Base-by-base conservation (phyloP, 148 eudicot species). In the Selenicereus undatus region DNA sequence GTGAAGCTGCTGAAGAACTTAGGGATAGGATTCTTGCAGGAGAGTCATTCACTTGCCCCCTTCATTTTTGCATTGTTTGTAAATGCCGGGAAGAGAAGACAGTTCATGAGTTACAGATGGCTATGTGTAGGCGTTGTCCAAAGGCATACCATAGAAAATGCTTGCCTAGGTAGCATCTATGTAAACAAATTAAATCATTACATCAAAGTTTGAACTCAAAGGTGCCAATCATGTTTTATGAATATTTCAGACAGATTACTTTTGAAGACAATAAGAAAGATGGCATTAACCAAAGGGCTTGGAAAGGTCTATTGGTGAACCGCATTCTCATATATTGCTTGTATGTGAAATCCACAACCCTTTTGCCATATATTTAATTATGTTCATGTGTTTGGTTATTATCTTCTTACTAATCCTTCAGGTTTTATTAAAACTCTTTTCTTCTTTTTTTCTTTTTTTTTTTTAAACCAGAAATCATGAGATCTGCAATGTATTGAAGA, bases 91-190 rank as follows among this genome's bases (percentile, higher is more conserved):
- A 90, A 84, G 81, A 87, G 80, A 87, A 89, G 80, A 73, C 65
- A 39, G 85, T 81, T 76, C 73, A 76, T 81, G 86, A 88, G 14
- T 65, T 91, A 86, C 97, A 91, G 78, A 92, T 96, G 91, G 98
- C 98, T 72, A 85, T 92, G 43, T 96, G 99, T 72, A 89, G 99
- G 80, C 99, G 98, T 30, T 96, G 99, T 82, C 99, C 99, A 73
- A 92, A 72, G 81, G 86, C 97, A 60, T 96, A 92, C 85, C 99
- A 96, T 81, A 89, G 84, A 80, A 93, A 92, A 86, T 96, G 99
- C 79, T 86, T 96, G 86, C 99, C 99, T 43, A 88, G 91, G 99
- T 96, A 89, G 32, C 32, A 32, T 65, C 4, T 71, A 64, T 42
- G 69, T 39, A 22, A 32, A 50, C 42, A 39, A 29, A 20, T 65